phyloP scores from a whole-genome alignment of 768 basidiomycete genomes.

The Tylopilus sp. region DNA sequence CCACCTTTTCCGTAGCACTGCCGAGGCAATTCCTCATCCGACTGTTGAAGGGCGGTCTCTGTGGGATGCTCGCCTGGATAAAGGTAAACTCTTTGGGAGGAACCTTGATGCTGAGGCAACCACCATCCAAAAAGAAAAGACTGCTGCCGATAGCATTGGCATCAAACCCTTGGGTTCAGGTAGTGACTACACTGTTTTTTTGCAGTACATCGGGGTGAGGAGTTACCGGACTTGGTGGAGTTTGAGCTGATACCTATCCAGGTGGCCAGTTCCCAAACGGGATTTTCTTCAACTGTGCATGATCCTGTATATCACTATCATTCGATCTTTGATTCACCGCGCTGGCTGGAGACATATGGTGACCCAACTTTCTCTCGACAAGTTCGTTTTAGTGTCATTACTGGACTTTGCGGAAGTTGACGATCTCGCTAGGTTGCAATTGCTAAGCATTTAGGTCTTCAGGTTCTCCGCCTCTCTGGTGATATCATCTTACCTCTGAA shows the following conservation, averaged over 20 bases:
- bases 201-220: slow-evolving; percentile 72
- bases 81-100: no score
- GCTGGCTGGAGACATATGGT: slow-evolving; percentile 70
- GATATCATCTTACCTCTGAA: slow-evolving; percentile 67
- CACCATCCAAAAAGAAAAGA: no score
- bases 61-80: slow-evolving; percentile 57
- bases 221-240: no score
- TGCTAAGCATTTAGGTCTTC: slow-evolving; percentile 60
- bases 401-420: background rate
- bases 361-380: slow-evolving; percentile 76
- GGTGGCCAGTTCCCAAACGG: slow-evolving; percentile 34
- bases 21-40: slow-evolving; percentile 56
- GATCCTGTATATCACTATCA: slow-evolving; percentile 74
- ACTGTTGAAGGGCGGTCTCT: slow-evolving; percentile 47
- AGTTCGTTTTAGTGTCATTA: slow-evolving; percentile 36
- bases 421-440: slow-evolving; percentile 47
- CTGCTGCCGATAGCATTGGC: no score
- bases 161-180: slow-evolving; percentile 72
- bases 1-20: slow-evolving; percentile 50
- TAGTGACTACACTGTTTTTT: slow-evolving; percentile 88
- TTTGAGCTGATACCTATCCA: no score
- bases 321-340: slow-evolving; percentile 67
- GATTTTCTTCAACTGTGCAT: slow-evolving; percentile 30
- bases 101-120: no score
- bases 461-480: slow-evolving; percentile 56